A percentile compares a stretch with the other conserved stretches of the same genome.
phyloP scores from a whole-genome alignment of 1,284 basidiomycete species.

The Pseudozyma tsukubaensis region DNA sequence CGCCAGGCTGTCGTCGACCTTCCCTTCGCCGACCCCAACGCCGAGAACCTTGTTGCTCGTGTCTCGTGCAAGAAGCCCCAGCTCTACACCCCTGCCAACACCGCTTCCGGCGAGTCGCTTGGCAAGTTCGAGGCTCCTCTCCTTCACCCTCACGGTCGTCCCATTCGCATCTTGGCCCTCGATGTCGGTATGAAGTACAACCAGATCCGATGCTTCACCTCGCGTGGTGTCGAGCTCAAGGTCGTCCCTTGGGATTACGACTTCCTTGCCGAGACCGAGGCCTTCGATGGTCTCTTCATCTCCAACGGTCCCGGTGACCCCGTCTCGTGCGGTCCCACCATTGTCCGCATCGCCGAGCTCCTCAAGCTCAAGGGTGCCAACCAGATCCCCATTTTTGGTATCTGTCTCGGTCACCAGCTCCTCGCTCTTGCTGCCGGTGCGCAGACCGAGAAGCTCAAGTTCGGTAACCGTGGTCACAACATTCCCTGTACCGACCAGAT shows the following conservation, averaged over 20 bases:
- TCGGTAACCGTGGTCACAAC: slow-evolving; percentile 98
- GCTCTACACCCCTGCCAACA: slow-evolving; percentile 73
- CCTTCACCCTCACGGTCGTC: slow-evolving; percentile 81
- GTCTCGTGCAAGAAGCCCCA: slow-evolving; percentile 82
- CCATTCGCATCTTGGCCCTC: slow-evolving; percentile 86
- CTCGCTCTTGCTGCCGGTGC: slow-evolving; percentile 95
- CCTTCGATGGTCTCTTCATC: slow-evolving; percentile 94
- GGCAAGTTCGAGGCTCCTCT: slow-evolving; percentile 70
- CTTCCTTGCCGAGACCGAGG: slow-evolving; percentile 78
- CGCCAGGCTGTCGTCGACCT: slow-evolving; percentile 82
- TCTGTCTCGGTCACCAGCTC: slow-evolving; percentile 98
- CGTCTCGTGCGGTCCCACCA: slow-evolving; percentile 77
- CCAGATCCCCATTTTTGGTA: slow-evolving; percentile 93
- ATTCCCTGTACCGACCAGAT: slow-evolving; percentile 95
- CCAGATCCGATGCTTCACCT: slow-evolving; percentile 95
- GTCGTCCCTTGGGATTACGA: slow-evolving; percentile 98
- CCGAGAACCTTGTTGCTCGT: slow-evolving; percentile 86
- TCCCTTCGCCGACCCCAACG: slow-evolving; percentile 89
- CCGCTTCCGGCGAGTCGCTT: slow-evolving; percentile 68
- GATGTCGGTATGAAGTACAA: slow-evolving; percentile 99
- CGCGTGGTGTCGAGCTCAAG: slow-evolving; percentile 93
- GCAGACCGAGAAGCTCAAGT: slow-evolving; percentile 97
- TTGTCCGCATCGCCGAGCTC: slow-evolving; percentile 78
- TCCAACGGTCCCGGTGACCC: slow-evolving; percentile 99
- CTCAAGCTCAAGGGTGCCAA: slow-evolving; percentile 73